A percentile compares a stretch with the other conserved stretches of the same genome.
phyloP scores from a whole-genome alignment of 2,329 filamentous ascomycete species.

The Venturiaceae sp. region DNA sequence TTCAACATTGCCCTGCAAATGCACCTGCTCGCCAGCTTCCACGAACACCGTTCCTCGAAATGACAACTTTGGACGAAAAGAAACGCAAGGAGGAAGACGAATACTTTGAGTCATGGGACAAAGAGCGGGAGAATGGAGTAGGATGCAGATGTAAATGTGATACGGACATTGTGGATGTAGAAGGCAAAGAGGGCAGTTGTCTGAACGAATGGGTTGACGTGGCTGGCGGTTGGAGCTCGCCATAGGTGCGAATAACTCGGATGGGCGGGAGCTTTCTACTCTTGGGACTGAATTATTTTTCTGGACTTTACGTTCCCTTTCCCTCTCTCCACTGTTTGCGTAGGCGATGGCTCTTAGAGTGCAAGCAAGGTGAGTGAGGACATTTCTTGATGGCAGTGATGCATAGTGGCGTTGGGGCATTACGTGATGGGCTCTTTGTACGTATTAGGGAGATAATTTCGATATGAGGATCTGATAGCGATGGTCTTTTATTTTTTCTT shows the following conservation, averaged over 20 bases:
- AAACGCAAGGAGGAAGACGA: slow-evolving; percentile 85
- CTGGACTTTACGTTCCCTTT: background rate
- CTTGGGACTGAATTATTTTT: background rate
- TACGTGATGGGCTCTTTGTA: background rate
- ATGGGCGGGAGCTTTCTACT: background rate
- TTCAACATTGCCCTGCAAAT: slow-evolving; percentile 96
- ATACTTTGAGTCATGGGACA: slow-evolving; percentile 86
- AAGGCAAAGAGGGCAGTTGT: slow-evolving; percentile 95
- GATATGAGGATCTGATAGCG: background rate
- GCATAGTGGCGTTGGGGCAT: background rate
- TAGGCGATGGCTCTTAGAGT: background rate
- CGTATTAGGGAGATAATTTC: background rate
- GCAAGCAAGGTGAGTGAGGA: background rate
- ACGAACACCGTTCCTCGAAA: slow-evolving; percentile 70
- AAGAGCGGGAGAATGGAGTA: slow-evolving; percentile 88
- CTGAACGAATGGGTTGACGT: slow-evolving; percentile 95
- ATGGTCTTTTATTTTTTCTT: background rate
- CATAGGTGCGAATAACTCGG: slow-evolving; percentile 21
- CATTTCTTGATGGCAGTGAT: background rate
- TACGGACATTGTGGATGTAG: slow-evolving; percentile 93
- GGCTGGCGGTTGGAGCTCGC: slow-evolving; percentile 79
- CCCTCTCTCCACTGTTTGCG: background rate
- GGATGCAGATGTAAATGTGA: slow-evolving; percentile 95
- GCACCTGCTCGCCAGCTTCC: slow-evolving; percentile 80
- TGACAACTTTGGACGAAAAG: slow-evolving; percentile 70